Evolutionary conservation across 1,284 basidiomycete genomes (phyloP).

Genomic region (Athelia psychrophila): DNA sequence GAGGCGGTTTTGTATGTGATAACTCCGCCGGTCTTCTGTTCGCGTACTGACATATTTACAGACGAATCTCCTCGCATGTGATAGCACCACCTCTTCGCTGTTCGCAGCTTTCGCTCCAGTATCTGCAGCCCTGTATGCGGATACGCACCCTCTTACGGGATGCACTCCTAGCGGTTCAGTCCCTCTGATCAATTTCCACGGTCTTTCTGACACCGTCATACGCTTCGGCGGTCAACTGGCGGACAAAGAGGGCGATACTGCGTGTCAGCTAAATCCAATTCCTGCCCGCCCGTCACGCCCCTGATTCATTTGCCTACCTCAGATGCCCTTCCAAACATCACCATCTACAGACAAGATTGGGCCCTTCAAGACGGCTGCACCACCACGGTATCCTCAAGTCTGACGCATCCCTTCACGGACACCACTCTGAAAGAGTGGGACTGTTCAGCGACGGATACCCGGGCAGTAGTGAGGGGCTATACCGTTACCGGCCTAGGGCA

Average conservation of each 20-base stretch:
- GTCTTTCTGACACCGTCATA: not conserved
- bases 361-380: conserved; percentile 11
- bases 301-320: not conserved
- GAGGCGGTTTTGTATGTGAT: conserved; percentile 9
- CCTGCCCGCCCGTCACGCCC: not conserved
- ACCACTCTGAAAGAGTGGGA: not conserved
- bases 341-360: conserved; percentile 12
- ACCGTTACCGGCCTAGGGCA: conserved; percentile 1
- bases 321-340: conserved; percentile 18
- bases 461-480: conserved; percentile 1
- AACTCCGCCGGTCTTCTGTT: too few relatives aligned
- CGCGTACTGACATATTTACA: too few relatives aligned
- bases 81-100: not conserved
- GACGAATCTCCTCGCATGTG: conserved; percentile 4
- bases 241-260: not conserved
- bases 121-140: not conserved
- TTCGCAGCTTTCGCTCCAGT: conserved; percentile 2
- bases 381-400: not conserved
- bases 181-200: conserved; percentile 2
- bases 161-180: not conserved
- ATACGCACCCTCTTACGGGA: not conserved
- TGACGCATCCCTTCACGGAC: not conserved
- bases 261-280: not conserved
- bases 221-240: not conserved
- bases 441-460: not conserved